Percentiles rank a stretch among this genome's conserved stretches.
Conservation (phyloP, 108 stramenopile species). For the Chaetoceros muelleri region DNA sequence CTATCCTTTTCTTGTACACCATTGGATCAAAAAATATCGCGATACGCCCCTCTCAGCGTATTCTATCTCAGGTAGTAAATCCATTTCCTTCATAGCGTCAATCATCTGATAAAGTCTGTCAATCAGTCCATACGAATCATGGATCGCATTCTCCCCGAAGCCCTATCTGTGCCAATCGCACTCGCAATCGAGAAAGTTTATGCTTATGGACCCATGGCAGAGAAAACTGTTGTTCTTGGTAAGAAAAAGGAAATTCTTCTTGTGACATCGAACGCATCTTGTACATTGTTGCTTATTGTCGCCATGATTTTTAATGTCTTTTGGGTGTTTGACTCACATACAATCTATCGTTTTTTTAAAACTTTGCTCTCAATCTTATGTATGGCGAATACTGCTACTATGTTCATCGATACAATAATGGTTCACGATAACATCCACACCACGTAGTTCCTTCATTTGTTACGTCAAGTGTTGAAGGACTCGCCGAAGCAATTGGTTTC, state of each 20-base stretch:
- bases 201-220: conserved; percentile 50
- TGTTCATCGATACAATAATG: not conserved
- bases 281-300: not conserved
- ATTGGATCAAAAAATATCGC: not conserved
- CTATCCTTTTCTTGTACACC: not conserved
- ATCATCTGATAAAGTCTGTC: not conserved
- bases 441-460: conserved; percentile 61
- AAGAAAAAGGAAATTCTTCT: conserved; percentile 19
- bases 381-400: not conserved
- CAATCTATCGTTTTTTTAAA: not conserved
- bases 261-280: conserved; percentile 6
- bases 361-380: not conserved
- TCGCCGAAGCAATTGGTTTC: conserved; percentile 67
- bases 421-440: not conserved
- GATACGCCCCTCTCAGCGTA: too few species aligned
- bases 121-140: not conserved
- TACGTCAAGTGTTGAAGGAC: conserved; percentile 34
- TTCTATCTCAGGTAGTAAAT: too few species aligned
- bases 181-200: conserved; percentile 45
- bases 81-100: too few species aligned
- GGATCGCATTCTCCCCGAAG: not conserved
- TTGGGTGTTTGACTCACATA: not conserved
- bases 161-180: not conserved
- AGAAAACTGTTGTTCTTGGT: conserved; percentile 76
- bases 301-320: not conserved